These are phyloP conservation scores for Lagenaria siceraria DNA, from an alignment of 306 rosid species.

Conservation along the genomic window DNA sequence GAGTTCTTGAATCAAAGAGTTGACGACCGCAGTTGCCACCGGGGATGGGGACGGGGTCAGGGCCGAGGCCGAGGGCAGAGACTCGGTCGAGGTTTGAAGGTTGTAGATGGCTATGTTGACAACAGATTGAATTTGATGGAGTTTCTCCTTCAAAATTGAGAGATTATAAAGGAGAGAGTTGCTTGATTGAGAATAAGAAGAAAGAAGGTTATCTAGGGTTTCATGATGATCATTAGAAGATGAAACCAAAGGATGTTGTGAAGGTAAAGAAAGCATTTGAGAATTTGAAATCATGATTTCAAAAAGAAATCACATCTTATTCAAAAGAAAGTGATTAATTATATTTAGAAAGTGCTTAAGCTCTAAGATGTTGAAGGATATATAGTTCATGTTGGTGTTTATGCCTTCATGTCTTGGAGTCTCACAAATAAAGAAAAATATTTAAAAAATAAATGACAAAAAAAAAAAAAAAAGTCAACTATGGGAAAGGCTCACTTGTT, in stretches of 20 bases:
- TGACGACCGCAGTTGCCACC: slow-evolving; percentile 36
- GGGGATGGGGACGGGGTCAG: slow-evolving; percentile 18
- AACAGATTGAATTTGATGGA: slow-evolving; percentile 42
- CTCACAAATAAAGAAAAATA: neutral
- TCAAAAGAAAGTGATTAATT: neutral
- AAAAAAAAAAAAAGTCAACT: slow-evolving; percentile 37
- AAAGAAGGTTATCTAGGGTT: neutral
- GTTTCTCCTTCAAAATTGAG: slow-evolving; percentile 56
- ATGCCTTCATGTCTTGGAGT: neutral
- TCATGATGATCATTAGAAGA: neutral
- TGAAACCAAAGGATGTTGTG: neutral
- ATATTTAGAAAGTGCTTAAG: neutral
- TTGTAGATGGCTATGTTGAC: slow-evolving; percentile 19
- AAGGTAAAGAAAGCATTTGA: slow-evolving; percentile 6
- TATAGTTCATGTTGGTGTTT: neutral
- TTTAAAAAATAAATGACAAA: neutral
- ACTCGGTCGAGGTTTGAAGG: neutral
- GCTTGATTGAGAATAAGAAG: slow-evolving; percentile 17
- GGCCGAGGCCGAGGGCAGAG: slow-evolving; percentile 14
- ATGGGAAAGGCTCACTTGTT: neutral
- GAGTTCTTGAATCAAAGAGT: slow-evolving; percentile 57
- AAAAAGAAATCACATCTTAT: neutral
- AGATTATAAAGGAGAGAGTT: slow-evolving; percentile 47
- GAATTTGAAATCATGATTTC: slow-evolving; percentile 29
- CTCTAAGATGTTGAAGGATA: neutral